These are phyloP conservation scores for Aspergillus bridgeri DNA, from an alignment of 495 filamentous ascomycete genomes.

Conservation along the genomic window DNA sequence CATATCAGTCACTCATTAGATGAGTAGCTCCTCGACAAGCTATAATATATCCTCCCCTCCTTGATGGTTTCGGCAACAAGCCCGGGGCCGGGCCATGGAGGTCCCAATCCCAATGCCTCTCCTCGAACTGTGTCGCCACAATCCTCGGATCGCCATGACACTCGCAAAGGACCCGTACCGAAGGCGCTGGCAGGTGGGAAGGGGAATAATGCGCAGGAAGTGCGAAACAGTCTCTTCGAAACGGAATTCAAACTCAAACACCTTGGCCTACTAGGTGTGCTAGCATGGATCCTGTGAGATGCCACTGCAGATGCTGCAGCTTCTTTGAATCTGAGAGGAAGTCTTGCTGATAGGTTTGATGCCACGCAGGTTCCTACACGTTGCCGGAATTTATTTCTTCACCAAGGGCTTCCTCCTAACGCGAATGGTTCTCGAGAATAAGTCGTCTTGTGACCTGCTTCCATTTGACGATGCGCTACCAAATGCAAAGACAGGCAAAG, in stretches of 20 bases:
- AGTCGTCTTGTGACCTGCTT: constrained; percentile 73
- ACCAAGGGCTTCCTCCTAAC: constrained; percentile 96
- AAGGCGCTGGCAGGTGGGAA: constrained; percentile 18
- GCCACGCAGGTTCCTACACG: constrained; percentile 61
- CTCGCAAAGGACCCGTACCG: constrained; percentile 14
- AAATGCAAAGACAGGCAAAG: constrained; percentile 36
- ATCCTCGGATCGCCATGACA: constrained; percentile 5
- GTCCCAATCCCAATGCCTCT: constrained; percentile 5
- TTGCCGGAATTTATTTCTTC: constrained; percentile 83
- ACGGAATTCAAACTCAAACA: constrained; percentile 42
- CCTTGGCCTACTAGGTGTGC: constrained; percentile 37
- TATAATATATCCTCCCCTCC: neutral
- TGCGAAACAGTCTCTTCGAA: constrained; percentile 22
- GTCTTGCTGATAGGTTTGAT: neutral
- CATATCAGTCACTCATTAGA: constrained; percentile 1
- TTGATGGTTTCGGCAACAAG: constrained; percentile 13
- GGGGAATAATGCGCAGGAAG: constrained; percentile 18
- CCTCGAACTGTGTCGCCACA: constrained; percentile 2
- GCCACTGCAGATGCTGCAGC: neutral
- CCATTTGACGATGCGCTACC: constrained; percentile 53
- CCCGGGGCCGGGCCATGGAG: constrained; percentile 1
- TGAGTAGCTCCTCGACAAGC: constrained; percentile 3
- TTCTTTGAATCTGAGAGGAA: neutral
- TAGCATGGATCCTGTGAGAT: constrained; percentile 45
- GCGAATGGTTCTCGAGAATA: constrained; percentile 80